Percentiles rank a stretch among this genome's conserved stretches.
Conservation (phyloP, 306 rosid genomes). For the Bauhinia variegata region DNA sequence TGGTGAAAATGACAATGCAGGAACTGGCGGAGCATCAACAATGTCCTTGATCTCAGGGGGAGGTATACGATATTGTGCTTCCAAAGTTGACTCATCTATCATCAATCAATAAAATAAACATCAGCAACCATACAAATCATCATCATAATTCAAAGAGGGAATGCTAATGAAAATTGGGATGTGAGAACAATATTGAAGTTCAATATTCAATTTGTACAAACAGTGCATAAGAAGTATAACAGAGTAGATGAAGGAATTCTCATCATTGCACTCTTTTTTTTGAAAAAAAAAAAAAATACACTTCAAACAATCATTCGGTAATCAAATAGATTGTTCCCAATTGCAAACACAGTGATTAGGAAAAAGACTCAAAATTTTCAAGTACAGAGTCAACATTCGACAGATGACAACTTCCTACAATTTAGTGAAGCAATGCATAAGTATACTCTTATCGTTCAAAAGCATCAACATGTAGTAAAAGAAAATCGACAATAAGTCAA, state of each 20-base stretch:
- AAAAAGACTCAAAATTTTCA: neutral
- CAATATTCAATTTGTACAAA: neutral
- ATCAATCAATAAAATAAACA: constrained; percentile 26
- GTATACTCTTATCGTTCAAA: constrained; percentile 3
- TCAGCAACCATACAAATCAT: constrained; percentile 33
- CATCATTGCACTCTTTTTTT: neutral
- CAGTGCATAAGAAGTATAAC: neutral
- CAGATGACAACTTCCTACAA: neutral
- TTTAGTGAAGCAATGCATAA: constrained; percentile 12
- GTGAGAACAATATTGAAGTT: constrained; percentile 5
- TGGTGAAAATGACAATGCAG: constrained; percentile 89
- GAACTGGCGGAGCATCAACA: constrained; percentile 96
- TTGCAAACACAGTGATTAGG: no score
- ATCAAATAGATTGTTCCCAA: no score
- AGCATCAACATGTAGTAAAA: neutral
- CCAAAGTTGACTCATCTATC: constrained; percentile 54
- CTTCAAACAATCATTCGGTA: no score
- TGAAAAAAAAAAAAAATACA: no score
- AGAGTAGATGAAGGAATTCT: constrained; percentile 12
- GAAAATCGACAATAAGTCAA: no score
- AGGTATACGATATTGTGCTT: constrained; percentile 71
- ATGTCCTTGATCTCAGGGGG: constrained; percentile 83
- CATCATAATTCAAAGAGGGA: neutral
- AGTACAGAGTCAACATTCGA: neutral
- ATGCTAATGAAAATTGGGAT: neutral